Conservation (phyloP, 2,329 filamentous ascomycete genomes). For the Exserohilum turcica region DNA sequence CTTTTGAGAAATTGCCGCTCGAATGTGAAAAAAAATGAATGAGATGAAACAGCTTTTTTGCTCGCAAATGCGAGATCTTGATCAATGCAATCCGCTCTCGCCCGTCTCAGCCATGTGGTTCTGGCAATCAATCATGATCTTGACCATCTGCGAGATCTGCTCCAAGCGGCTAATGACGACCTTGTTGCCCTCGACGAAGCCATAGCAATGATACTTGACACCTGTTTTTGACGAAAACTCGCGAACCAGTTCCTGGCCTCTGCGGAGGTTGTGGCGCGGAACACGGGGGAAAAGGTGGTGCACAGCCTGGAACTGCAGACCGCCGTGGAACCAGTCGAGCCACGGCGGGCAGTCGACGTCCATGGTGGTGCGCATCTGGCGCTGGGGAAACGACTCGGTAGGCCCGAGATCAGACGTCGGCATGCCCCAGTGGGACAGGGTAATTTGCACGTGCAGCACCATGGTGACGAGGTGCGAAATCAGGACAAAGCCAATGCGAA, state of each 20-base stretch:
- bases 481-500: slow-evolving; percentile 75
- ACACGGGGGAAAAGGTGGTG: slow-evolving; percentile 86
- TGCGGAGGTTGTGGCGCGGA: slow-evolving; percentile 81
- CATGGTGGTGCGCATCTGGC: slow-evolving; percentile 92
- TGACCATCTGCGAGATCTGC: slow-evolving; percentile 79
- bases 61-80: too few relatives aligned
- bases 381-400: slow-evolving; percentile 84
- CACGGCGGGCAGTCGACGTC: slow-evolving; percentile 85
- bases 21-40: too few relatives aligned
- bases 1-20: too few relatives aligned
- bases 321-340: slow-evolving; percentile 89
- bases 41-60: too few relatives aligned
- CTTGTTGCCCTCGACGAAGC: slow-evolving; percentile 82
- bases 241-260: slow-evolving; percentile 74
- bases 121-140: slow-evolving; percentile 54
- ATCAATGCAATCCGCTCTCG: slow-evolving; percentile 40
- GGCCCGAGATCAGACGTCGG: slow-evolving; percentile 84
- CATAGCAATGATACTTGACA: slow-evolving; percentile 84
- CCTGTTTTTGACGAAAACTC: slow-evolving; percentile 82
- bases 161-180: slow-evolving; percentile 76
- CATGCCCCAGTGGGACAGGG: slow-evolving; percentile 91
- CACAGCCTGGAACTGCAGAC: slow-evolving; percentile 86
- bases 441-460: slow-evolving; percentile 87
- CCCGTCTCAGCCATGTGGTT: slow-evolving; percentile 48
- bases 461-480: slow-evolving; percentile 81